These are phyloP conservation scores for Nicotiana attenuata DNA, from an alignment of 257 asterid genomes.

Conservation along the genomic window DNA sequence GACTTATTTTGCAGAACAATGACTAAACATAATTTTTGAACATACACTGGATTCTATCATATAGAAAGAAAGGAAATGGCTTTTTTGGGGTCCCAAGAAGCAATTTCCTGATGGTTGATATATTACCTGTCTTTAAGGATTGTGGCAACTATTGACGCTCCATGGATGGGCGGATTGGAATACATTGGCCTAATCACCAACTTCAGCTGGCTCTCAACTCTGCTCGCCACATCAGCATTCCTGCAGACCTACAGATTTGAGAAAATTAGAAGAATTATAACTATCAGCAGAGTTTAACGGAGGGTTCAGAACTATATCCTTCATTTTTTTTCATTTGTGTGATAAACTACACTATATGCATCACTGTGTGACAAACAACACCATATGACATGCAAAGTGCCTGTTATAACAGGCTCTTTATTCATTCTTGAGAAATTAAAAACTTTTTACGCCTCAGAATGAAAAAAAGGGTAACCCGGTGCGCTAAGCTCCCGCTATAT, in stretches of 20 bases:
- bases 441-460: not conserved
- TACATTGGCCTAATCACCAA: slow-evolving; percentile 97
- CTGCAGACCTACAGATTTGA: slow-evolving; percentile 60
- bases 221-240: slow-evolving; percentile 76
- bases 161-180: slow-evolving; percentile 95
- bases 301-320: too few species aligned
- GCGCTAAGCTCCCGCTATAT: too few species aligned
- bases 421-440: not conserved
- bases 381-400: not conserved
- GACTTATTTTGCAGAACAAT: slow-evolving; percentile 7
- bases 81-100: not conserved
- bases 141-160: slow-evolving; percentile 89
- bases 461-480: too few species aligned
- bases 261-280: not conserved
- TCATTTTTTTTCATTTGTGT: not conserved
- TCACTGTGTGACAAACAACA: not conserved
- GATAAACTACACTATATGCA: not conserved
- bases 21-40: not conserved
- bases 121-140: slow-evolving; percentile 88
- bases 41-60: not conserved
- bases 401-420: not conserved
- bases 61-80: not conserved
- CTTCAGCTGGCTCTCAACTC: slow-evolving; percentile 97
- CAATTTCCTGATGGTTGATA: not conserved
- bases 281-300: not conserved